A percentile compares a stretch with the other conserved stretches of the same genome.
Conservation (phyloP, 345 rosid genomes). For the Euclidium syriacum region DNA sequence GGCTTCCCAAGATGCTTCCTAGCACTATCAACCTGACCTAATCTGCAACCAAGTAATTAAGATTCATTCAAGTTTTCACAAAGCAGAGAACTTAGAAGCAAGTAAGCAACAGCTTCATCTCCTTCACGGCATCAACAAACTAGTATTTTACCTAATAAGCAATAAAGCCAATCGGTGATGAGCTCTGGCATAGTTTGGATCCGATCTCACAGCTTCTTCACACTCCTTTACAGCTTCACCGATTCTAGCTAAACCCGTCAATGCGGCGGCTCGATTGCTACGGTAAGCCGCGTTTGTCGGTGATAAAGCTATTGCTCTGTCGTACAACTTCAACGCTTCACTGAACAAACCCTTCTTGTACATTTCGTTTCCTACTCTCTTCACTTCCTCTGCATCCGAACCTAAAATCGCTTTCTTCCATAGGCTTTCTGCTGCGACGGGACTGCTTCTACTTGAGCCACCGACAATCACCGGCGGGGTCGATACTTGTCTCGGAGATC, state of each 20-base stretch:
- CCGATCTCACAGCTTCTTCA: constrained; percentile 80
- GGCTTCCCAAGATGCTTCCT: constrained; percentile 61
- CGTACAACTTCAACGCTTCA: constrained; percentile 74
- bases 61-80: not conserved
- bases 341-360: constrained; percentile 66
- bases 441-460: constrained; percentile 7
- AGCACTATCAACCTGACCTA: constrained; percentile 81
- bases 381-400: constrained; percentile 73
- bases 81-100: not conserved
- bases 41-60: constrained; percentile 42
- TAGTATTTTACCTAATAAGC: constrained; percentile 59
- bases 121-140: not conserved
- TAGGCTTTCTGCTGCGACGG: not conserved
- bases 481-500: not conserved
- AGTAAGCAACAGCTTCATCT: not conserved
- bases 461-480: constrained; percentile 19
- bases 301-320: constrained; percentile 64
- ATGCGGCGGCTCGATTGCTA: constrained; percentile 87
- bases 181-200: constrained; percentile 80
- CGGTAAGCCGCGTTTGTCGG: constrained; percentile 76
- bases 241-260: constrained; percentile 55
- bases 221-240: constrained; percentile 83
- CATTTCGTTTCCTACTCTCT: constrained; percentile 78
- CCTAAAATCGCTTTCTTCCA: constrained; percentile 30
- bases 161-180: constrained; percentile 79